Evolutionary conservation across 2,329 filamentous ascomycete species (phyloP).

Genomic region (Arthroderma uncinatum): DNA sequence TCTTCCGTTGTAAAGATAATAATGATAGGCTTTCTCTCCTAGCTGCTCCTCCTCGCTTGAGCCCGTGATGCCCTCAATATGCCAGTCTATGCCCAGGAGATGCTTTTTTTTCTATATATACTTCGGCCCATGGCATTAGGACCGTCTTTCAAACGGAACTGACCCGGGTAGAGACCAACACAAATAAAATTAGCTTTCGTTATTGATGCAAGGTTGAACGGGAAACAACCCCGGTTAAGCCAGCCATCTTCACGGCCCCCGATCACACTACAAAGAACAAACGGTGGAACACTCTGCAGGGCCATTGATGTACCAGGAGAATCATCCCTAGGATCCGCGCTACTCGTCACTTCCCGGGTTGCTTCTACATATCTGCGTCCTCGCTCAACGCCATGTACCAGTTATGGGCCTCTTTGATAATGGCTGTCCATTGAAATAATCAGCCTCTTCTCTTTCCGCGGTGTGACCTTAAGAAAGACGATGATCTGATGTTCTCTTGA

Average conservation of each 20-base stretch:
- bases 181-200: constrained; percentile 3
- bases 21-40: not conserved
- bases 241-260: constrained; percentile 10
- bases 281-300: not conserved
- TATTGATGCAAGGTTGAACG: constrained; percentile 22
- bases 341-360: not conserved
- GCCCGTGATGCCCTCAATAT: not conserved
- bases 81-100: not conserved
- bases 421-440: not conserved
- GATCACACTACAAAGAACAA: not conserved
- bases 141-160: not conserved
- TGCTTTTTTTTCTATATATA: not conserved
- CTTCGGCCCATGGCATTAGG: not conserved
- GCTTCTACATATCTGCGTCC: not conserved
- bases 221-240: constrained; percentile 21
- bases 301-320: not conserved
- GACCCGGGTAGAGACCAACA: not conserved
- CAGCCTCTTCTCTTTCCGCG: not conserved
- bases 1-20: not conserved
- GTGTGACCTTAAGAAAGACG: not conserved
- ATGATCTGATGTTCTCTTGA: not conserved
- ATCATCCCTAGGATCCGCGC: not conserved
- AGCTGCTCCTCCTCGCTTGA: not conserved
- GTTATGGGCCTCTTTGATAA: not conserved
- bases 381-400: not conserved